Evolutionary conservation across 768 basidiomycete genomes (phyloP).

Genomic region (Podaxis sp.): DNA sequence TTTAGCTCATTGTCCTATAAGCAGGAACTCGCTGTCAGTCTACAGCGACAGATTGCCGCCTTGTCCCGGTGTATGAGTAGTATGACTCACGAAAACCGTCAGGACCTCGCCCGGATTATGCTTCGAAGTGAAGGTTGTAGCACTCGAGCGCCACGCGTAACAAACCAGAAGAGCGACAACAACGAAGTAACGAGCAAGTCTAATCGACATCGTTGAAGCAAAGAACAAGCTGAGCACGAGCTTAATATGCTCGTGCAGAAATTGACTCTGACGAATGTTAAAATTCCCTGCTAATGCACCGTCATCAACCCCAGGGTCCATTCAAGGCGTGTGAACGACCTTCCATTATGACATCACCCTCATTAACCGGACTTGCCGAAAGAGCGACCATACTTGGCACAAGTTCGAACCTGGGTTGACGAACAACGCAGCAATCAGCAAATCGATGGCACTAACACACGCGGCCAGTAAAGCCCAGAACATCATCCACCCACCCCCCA

Average conservation of each 20-base stretch:
- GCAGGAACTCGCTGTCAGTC: constrained; percentile 2
- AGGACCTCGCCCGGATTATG: constrained; percentile 17
- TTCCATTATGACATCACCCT: constrained; percentile 5
- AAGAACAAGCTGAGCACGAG: background rate
- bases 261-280: background rate
- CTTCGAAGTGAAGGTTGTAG: background rate
- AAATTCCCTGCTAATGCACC: background rate
- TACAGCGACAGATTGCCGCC: background rate
- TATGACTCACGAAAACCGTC: constrained; percentile 25
- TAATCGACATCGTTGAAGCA: constrained; percentile 26
- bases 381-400: background rate
- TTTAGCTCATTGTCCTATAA: constrained; percentile 14
- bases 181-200: constrained; percentile 26
- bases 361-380: background rate
- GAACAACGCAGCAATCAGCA: background rate
- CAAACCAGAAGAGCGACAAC: constrained; percentile 45
- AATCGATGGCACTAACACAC: background rate
- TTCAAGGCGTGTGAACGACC: background rate
- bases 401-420: background rate
- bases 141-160: constrained; percentile 18
- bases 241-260: background rate
- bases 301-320: no score
- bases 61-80: background rate
- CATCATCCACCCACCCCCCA: background rate
- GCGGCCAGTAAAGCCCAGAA: background rate